These are phyloP conservation scores for Syzygium grande DNA, from an alignment of 345 rosid genomes.

Conservation along the genomic window DNA sequence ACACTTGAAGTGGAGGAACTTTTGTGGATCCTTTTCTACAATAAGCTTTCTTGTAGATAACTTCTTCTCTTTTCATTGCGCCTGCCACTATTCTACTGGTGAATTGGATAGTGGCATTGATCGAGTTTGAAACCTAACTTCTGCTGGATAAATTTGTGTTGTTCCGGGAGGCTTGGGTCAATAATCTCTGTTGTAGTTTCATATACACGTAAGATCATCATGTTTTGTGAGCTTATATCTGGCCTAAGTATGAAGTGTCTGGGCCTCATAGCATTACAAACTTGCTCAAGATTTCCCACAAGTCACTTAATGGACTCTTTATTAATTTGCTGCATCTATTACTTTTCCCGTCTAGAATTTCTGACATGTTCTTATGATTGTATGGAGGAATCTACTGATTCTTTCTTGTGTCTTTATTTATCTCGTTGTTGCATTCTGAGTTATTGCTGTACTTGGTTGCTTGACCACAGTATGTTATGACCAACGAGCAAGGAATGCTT, in stretches of 20 bases:
- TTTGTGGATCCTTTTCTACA: background rate
- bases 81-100: background rate
- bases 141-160: background rate
- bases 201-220: background rate
- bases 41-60: background rate
- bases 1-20: background rate
- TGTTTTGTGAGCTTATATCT: background rate
- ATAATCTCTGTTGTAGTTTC: background rate
- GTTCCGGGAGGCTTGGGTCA: background rate
- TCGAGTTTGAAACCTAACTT: background rate
- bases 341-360: background rate
- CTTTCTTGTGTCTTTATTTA: too few species aligned
- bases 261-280: background rate
- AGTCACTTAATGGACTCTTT: background rate
- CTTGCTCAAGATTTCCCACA: background rate
- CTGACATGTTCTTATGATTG: background rate
- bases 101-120: background rate
- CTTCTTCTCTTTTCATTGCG: background rate
- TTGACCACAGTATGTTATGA: slow-evolving; percentile 68
- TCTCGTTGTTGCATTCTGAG: background rate
- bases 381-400: background rate
- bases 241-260: background rate
- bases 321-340: background rate
- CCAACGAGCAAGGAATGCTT: slow-evolving; percentile 69
- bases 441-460: background rate